These are phyloP conservation scores for Athelia psychrophila DNA, from an alignment of 1,284 basidiomycete species.

Conservation along the genomic window DNA sequence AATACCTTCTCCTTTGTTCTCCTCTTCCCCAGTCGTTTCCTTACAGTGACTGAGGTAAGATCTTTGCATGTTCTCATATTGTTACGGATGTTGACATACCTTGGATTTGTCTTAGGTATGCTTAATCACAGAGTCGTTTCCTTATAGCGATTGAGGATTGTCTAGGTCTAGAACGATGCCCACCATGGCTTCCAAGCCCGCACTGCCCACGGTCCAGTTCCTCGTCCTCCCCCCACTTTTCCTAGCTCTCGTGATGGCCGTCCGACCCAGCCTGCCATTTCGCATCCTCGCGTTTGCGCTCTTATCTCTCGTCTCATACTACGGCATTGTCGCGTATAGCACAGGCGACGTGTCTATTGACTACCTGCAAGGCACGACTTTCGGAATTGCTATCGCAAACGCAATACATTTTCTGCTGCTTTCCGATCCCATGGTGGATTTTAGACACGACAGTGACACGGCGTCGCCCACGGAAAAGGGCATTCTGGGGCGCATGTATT, in stretches of 20 bases:
- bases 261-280: neutral
- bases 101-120: too few species aligned
- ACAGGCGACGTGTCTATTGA: conserved; percentile 4
- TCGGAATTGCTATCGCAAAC: conserved; percentile 11
- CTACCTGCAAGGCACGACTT: conserved; percentile 7
- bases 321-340: conserved; percentile 1
- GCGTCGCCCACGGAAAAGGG: conserved; percentile 3
- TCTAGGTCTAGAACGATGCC: too few species aligned
- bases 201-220: neutral
- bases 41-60: too few species aligned
- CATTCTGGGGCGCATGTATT: conserved; percentile 9
- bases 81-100: too few species aligned
- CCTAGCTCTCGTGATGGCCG: neutral
- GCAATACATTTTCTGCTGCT: conserved; percentile 12
- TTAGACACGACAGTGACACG: conserved; percentile 12
- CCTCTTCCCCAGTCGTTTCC: too few species aligned
- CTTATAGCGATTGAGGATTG: too few species aligned
- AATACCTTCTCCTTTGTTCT: too few species aligned
- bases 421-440: conserved; percentile 11
- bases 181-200: neutral
- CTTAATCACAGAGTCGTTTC: too few species aligned
- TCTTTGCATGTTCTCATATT: too few species aligned
- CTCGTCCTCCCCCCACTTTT: neutral
- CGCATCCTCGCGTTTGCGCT: neutral
- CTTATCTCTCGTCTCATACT: neutral